phyloP scores from a whole-genome alignment of 2,329 filamentous ascomycete genomes.

The Pestalotiopsis sp. region DNA sequence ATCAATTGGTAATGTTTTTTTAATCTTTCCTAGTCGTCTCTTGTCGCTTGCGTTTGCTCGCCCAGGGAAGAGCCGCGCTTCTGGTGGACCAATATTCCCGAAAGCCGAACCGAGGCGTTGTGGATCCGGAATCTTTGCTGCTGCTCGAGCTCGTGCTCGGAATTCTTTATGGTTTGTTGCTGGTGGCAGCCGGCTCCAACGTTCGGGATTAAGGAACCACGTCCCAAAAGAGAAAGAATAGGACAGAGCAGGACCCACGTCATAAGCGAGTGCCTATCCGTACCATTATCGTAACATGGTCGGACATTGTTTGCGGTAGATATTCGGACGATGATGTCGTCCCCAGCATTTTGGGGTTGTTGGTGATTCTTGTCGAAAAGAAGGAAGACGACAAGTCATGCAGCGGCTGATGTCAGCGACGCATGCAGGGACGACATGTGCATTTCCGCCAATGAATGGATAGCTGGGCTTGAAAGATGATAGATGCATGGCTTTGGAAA shows the following conservation, averaged over 20 bases:
- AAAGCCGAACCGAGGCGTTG: slow-evolving; percentile 10
- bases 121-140: background rate
- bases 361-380: background rate
- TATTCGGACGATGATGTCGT: background rate
- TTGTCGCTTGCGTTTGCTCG: background rate
- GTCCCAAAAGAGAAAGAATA: background rate
- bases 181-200: background rate
- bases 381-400: background rate
- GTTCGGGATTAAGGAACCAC: background rate
- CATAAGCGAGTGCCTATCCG: slow-evolving; percentile 8
- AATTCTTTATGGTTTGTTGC: background rate
- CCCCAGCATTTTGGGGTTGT: background rate
- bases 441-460: background rate
- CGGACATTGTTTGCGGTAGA: background rate
- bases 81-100: background rate
- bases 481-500: background rate
- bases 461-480: background rate
- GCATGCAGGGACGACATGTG: background rate
- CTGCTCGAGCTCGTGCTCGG: background rate
- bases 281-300: background rate
- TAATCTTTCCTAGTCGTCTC: background rate
- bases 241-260: slow-evolving; percentile 3
- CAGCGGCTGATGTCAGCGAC: background rate
- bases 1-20: background rate
- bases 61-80: background rate